Percentiles rank a stretch among this genome's conserved stretches.
Conservation (phyloP, 1,284 basidiomycete genomes). For the Ceratobasidium sp. region DNA sequence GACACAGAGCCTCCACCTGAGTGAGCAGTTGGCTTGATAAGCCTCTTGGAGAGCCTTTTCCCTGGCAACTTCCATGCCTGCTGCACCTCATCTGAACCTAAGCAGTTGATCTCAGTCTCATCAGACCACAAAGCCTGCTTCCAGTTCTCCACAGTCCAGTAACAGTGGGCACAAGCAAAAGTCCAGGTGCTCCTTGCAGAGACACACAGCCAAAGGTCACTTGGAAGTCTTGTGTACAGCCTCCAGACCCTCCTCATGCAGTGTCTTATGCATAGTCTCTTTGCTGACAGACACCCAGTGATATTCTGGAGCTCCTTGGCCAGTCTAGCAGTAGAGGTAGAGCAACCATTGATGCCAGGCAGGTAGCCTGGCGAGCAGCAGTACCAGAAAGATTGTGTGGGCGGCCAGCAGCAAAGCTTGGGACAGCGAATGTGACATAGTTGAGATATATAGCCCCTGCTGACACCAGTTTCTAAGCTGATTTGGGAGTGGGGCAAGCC, state of each 20-base stretch:
- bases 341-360: slow-evolving; percentile 1
- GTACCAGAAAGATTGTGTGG: not conserved
- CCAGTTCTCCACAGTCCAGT: slow-evolving; percentile 33
- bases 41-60: not conserved
- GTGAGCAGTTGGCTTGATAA: slow-evolving; percentile 49
- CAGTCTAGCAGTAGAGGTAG: not conserved
- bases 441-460: not conserved
- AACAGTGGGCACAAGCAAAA: slow-evolving; percentile 16
- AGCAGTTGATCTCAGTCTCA: slow-evolving; percentile 17
- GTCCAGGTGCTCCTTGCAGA: not conserved
- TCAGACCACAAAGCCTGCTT: slow-evolving; percentile 31
- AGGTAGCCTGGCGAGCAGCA: not conserved
- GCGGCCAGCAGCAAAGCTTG: slow-evolving; percentile 6
- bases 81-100: slow-evolving; percentile 31
- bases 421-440: not conserved
- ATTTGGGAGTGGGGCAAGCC: slow-evolving; percentile 22
- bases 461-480: not conserved
- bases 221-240: not conserved
- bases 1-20: slow-evolving; percentile 9
- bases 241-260: not conserved
- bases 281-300: not conserved
- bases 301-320: not conserved
- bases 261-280: not conserved
- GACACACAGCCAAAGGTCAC: not conserved
- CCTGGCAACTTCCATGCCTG: slow-evolving; percentile 4